Conservation (phyloP, 108 stramenopile genomes). For the Stephanodiscus triporus region DNA sequence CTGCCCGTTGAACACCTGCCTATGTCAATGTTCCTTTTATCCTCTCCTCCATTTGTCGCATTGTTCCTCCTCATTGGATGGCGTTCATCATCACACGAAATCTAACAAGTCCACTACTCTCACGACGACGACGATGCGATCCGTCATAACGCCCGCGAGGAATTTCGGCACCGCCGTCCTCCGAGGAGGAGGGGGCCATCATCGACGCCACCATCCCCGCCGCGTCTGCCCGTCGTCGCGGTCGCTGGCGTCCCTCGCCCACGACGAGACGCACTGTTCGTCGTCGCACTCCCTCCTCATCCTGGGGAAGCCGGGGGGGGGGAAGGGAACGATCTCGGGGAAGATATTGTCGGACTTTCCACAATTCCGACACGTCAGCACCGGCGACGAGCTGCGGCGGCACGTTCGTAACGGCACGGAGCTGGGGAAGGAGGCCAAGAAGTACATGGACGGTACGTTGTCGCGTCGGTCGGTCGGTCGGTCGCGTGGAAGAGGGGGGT, state of each 20-base stretch:
- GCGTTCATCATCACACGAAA: no score
- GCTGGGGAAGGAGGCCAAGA: slow-evolving; percentile 88
- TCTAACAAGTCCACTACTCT: not conserved
- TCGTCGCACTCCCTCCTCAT: slow-evolving; percentile 72
- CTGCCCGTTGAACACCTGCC: no score
- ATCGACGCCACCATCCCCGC: not conserved
- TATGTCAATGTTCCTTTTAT: no score
- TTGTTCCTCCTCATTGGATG: no score
- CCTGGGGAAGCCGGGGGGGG: slow-evolving; percentile 94
- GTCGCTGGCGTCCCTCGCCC: slow-evolving; percentile 16
- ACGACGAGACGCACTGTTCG: no score
- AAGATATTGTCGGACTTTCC: slow-evolving; percentile 91
- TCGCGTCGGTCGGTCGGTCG: not conserved
- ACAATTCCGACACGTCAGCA: slow-evolving; percentile 90
- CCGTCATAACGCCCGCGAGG: slow-evolving; percentile 16
- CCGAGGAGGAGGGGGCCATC: slow-evolving; percentile 1
- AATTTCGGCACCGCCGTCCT: slow-evolving; percentile 10
- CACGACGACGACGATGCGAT: slow-evolving; percentile 23
- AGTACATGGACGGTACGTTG: slow-evolving; percentile 74
- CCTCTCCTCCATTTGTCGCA: no score
- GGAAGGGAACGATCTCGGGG: slow-evolving; percentile 96
- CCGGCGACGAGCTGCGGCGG: slow-evolving; percentile 94
- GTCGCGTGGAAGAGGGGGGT: not conserved
- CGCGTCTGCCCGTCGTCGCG: no score
- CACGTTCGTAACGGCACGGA: slow-evolving; percentile 82